A percentile compares a stretch with the other conserved stretches of the same genome.
These are phyloP conservation scores for Yamadazyma songkhlaensis DNA, from an alignment of 1,139 yeast species.

Conservation along the genomic window DNA sequence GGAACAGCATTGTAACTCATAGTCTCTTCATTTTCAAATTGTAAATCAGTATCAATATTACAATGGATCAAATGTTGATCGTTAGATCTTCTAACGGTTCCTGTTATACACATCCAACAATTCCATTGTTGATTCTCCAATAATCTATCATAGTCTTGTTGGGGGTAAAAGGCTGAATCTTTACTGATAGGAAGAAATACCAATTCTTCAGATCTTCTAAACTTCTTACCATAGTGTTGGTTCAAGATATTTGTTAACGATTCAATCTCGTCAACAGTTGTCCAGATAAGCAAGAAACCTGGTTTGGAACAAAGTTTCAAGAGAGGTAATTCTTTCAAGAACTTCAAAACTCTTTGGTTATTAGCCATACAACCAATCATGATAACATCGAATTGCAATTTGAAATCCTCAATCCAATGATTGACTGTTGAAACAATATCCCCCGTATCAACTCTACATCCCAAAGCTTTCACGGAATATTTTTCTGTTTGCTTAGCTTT, in stretches of 20 bases:
- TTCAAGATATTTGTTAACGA: slow-evolving; percentile 58
- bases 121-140: slow-evolving; percentile 73
- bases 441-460: slow-evolving; percentile 52
- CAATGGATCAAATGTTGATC: slow-evolving; percentile 87
- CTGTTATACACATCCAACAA: slow-evolving; percentile 96
- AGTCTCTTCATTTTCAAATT: slow-evolving; percentile 38
- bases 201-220: slow-evolving; percentile 85
- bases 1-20: slow-evolving; percentile 51
- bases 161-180: slow-evolving; percentile 58
- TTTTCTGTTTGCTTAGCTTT: slow-evolving; percentile 49
- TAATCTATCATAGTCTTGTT: slow-evolving; percentile 18
- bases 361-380: slow-evolving; percentile 87
- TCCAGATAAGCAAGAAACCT: slow-evolving; percentile 85
- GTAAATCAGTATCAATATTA: slow-evolving; percentile 85
- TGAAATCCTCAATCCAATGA: slow-evolving; percentile 56
- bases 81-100: slow-evolving; percentile 82
- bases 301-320: slow-evolving; percentile 77
- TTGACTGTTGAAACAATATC: slow-evolving; percentile 56
- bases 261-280: slow-evolving; percentile 67
- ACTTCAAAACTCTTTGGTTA: slow-evolving; percentile 61
- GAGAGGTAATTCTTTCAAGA: slow-evolving; percentile 64
- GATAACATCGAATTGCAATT: slow-evolving; percentile 76
- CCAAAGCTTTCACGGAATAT: slow-evolving; percentile 63
- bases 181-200: slow-evolving; percentile 64
- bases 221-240: slow-evolving; percentile 68